Evolutionary conservation across 441 rosid species (phyloP), one percentile per base, ranked within the genome.

Genomic region (Syzygium malaccense): DNA sequence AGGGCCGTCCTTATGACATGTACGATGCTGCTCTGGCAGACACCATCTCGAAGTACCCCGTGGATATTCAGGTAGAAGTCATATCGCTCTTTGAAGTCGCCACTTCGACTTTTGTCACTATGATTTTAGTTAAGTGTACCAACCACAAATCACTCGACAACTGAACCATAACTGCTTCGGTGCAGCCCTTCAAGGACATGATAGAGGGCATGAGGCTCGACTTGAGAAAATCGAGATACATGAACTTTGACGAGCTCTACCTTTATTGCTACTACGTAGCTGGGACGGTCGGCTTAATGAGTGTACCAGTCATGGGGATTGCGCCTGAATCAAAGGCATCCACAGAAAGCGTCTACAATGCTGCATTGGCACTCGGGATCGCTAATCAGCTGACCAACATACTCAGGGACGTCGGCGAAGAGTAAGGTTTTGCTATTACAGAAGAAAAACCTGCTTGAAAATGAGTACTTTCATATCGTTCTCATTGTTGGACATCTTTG

Each of bases 161-260:
- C 83, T 75, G 83, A 45, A 75, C n/a, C 83, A 12, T 32, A 28
- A 87, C 26, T 54, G 23, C 83, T 41, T 75, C 51, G 4, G 23
- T 75, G 85, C 93, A 97, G 98, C 96, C 98, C 56, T 96, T 96
- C 91, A 94, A 93, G 91, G 99, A 96, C 87, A 96, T 97, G 98
- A 95, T 97, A 4, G 98, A 97, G 91, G 99, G 99, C 91, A 96
- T 97, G 99, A 94, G 98, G 91, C 91, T 95, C 95, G 99, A 96
- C 91, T 91, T 96, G 89, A 91, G 68, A 92, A 96, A 97, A 83
- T 92, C 97, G 1, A 94, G 98, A 93, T 96, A 97, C 90, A 83
- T 93, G 88, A 95, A 90, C 91, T 97, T 96, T 4, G 96, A 96
- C 56, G 98, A 96, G 90, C 96, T 97, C 84, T 97, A 97, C 91